Base-by-base conservation (phyloP, 371 early-diverging fungal species). In the Furculomyces boomerangus region DNA sequence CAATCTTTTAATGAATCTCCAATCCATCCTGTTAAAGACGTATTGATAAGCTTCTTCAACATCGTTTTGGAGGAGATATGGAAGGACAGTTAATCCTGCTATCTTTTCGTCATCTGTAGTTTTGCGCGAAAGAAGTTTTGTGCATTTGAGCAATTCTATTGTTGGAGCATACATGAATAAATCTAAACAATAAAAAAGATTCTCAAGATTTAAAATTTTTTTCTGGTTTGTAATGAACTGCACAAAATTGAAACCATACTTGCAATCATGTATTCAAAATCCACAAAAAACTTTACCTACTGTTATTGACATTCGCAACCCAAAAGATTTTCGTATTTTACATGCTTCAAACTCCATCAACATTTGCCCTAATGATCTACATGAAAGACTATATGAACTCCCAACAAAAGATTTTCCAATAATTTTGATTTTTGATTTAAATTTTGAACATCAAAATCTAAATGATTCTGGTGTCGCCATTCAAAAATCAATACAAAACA, bases 81-180 rank as follows among this genome's bases (percentile, higher is more conserved):
- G 50, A 5, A 49, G 28, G 7, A 49, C 50, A 14, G 27, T 49
- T 29, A 49, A 30, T 24, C 50, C 50, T 22, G 50, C 25, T 24
- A 49, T 49, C 27, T 49, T 49, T 30, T 49, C 50, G n/a, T 49
- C 50, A 27, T 49, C 50, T 2, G 50, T 49, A 3, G 50, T 49
- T 49, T 49, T 49, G 3, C 29, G 2, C 29, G 28, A 16, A 18
- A 49, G 30, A 3, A 49, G 29, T n/a, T 49, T 49, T 49, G 30
- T 30, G 30, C 50, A 49, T 29, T 49, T 49, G 5, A 49, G 3
- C 7, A 49, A 27, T n/a, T 49, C 50, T 2, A 49, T 28, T 18
- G 18, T 49, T 27, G 50, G 50, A 22, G 27, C 50, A n/a, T 28
- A 49, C 35, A n/a, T n/a, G n/a, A n/a, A n/a, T n/a, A n/a, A n/a